Base-by-base conservation (phyloP, 2,329 filamentous ascomycete genomes). In the Elsinoe australis region DNA sequence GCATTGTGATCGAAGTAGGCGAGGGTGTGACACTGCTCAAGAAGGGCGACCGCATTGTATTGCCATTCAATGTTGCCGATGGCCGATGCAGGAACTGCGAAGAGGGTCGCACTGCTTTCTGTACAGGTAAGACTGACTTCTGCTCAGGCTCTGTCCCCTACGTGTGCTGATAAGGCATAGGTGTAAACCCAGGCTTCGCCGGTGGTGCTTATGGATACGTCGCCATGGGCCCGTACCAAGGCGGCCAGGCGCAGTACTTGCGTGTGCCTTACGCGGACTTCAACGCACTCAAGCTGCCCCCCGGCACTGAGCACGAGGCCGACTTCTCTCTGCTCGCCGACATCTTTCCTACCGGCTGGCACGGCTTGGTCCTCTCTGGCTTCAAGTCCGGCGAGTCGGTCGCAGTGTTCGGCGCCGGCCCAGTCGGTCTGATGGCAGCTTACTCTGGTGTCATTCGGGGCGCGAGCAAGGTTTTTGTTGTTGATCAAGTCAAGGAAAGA, bases 241-340 rank as follows among this genome's bases (percentile, higher is more conserved):
- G 71, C 49, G 74, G 75, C 10, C 76, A 82, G 58, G 80, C 79
- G 2, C 78, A 83, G 58, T 83, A 79, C 50, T 64, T 83, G 14
- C 71, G 78, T 3, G 75, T 83, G 1, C 80, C 80, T 0, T 83
- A 77, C 50, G 80, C 80, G 1, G 80, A 83, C 57, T 82, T 82
- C 64, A 83, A 83, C 51, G 76, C 75, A 4, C 61, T 84, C 24
- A 74, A 74, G 47, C 64, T 85, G 1, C 80, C 80, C 1, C 65
- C 72, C 5, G 79, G 79, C 0, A 79, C 67, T 12, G 76, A 81
- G 52, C 67, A 80, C 38, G 80, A 83, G 58, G 68, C 73, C 0
- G 79, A 82, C 54, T 82, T 79, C 53, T 74, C 67, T 5, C 54
- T 74, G 6, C 59, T 75, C 2, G 71, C 72, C 1, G 72, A 74